phyloP scores from a whole-genome alignment of 345 rosid genomes.

The Noccaea bulbosa region DNA sequence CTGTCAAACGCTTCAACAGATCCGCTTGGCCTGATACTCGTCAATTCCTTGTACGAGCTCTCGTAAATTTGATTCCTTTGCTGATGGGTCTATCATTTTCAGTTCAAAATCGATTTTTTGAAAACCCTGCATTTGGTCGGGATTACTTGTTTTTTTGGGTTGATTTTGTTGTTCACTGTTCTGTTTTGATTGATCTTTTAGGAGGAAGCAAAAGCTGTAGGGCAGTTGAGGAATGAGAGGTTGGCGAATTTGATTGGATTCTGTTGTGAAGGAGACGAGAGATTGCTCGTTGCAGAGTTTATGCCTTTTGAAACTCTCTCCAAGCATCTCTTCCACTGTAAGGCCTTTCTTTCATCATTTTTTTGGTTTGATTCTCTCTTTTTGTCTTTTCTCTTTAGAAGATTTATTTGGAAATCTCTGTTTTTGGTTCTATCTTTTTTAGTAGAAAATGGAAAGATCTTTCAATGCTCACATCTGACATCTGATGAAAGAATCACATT shows the following conservation, averaged over 20 bases:
- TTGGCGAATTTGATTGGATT: constrained; percentile 79
- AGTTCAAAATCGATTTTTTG: background rate
- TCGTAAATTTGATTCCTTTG: constrained; percentile 16
- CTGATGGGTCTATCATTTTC: constrained; percentile 26
- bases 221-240: constrained; percentile 70
- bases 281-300: constrained; percentile 83
- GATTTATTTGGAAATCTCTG: constrained; percentile 19
- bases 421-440: constrained; percentile 21
- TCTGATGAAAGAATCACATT: constrained; percentile 6
- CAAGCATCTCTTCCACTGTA: constrained; percentile 88
- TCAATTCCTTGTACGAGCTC: constrained; percentile 65
- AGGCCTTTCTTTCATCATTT: constrained; percentile 12
- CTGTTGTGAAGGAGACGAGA: constrained; percentile 82
- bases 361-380: constrained; percentile 1
- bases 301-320: constrained; percentile 90
- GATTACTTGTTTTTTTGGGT: background rate
- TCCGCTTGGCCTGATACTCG: constrained; percentile 89
- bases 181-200: constrained; percentile 39
- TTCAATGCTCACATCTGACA: background rate
- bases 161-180: constrained; percentile 30
- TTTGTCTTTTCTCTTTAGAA: constrained; percentile 2
- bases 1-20: constrained; percentile 76
- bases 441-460: constrained; percentile 6
- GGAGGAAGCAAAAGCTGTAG: constrained; percentile 86
- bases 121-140: constrained; percentile 11